Base-by-base conservation (phyloP, 805 yeast species). In the Torulaspora delbrueckii region DNA sequence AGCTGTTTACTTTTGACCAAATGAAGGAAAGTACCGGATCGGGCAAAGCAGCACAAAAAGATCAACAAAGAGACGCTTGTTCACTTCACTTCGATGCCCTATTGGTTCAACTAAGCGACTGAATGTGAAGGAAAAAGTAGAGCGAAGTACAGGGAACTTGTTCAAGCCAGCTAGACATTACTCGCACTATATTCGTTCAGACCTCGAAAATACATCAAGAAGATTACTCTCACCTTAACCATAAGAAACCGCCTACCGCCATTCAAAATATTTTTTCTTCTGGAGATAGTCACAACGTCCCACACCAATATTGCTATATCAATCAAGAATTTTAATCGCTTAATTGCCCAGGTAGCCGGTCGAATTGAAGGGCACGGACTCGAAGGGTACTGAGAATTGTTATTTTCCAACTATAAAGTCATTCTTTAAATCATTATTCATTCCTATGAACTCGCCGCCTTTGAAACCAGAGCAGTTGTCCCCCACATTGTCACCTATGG, bases 401-500 rank as follows among this genome's bases (percentile, higher is more conserved):
- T 31, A 31, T 31, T 31, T 31, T 31, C 34, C 34, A 40, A 33
- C 31, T 32, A 25, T 26, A 31, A 23, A 30, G 43, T 40, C 43
- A 40, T 24, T 40, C 37, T 33, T 40, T 40, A 12, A 25, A 14
- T n/a, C 23, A 28, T 18, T 30, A 12, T 31, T 25, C 10, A 22
- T 16, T 9, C 19, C 16, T 8, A 55, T 58, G 60, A 59, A 59
- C 28, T 52, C 65, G 6, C 65, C 66, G 3, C 50, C 56, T 13
- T 42, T 59, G 40, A 56, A 53, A 40, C 50, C 65, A 10, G 60
- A 59, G 25, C 61, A 54, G 28, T 46, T 58, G 35, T 54, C 65
- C 3, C 66, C 65, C 5, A 49, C 50, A 22, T 38, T 56, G 43
- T 61, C 66, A 8, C 66, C 67, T 5, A 55, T 59, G 34, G 47